Percentiles rank a stretch among this genome's conserved stretches.
Evolutionary conservation across 2,329 filamentous ascomycete species (phyloP).

Genomic region (Aspergillus transmontanensis): DNA sequence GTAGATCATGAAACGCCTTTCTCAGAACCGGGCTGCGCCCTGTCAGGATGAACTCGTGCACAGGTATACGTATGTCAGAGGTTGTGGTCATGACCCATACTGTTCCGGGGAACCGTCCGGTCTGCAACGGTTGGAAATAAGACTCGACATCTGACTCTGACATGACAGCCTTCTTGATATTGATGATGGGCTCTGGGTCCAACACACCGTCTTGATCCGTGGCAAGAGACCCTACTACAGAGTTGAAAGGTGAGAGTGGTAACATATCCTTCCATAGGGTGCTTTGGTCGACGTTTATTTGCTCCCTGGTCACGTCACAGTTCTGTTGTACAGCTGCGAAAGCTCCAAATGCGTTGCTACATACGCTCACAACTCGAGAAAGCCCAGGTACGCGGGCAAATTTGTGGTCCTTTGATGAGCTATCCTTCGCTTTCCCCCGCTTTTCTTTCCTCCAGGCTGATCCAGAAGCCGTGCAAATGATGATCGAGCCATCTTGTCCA

Average conservation of each 20-base stretch:
- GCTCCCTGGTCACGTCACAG: constrained; percentile 74
- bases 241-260: constrained; percentile 68
- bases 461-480: constrained; percentile 88
- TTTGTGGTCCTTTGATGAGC: constrained; percentile 85
- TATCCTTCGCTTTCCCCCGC: constrained; percentile 75
- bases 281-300: constrained; percentile 67
- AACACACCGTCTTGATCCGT: constrained; percentile 41
- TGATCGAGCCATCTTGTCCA: constrained; percentile 90
- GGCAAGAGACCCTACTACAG: constrained; percentile 54
- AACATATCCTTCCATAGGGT: constrained; percentile 74
- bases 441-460: constrained; percentile 91
- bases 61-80: constrained; percentile 73
- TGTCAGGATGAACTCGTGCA: constrained; percentile 79
- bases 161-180: constrained; percentile 46
- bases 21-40: constrained; percentile 73
- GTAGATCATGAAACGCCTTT: constrained; percentile 61
- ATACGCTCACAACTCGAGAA: constrained; percentile 79
- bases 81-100: constrained; percentile 56
- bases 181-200: constrained; percentile 22
- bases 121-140: constrained; percentile 33
- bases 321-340: constrained; percentile 87
- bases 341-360: constrained; percentile 85
- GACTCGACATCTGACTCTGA: constrained; percentile 50
- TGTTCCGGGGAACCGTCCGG: constrained; percentile 31
- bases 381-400: constrained; percentile 89